A percentile compares a stretch with the other conserved stretches of the same genome.
phyloP scores from a whole-genome alignment of 1,284 basidiomycete species.

The Leccinum fuscescens region DNA sequence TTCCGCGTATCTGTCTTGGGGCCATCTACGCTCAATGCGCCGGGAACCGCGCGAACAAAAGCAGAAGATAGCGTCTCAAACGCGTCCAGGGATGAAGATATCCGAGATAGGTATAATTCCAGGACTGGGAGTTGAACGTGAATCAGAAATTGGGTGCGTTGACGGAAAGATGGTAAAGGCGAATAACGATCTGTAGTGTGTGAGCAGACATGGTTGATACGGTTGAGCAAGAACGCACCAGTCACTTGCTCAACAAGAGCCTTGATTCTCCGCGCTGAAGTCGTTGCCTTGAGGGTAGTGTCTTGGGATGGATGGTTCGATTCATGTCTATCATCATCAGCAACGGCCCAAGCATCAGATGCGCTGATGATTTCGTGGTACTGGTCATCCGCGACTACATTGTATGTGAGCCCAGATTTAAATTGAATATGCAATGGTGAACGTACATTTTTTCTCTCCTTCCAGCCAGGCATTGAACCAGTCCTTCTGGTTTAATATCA shows the following conservation, averaged over 20 bases:
- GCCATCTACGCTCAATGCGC: slow-evolving; percentile 65
- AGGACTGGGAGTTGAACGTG: slow-evolving; percentile 85
- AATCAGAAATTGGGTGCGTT: slow-evolving; percentile 82
- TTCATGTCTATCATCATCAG: slow-evolving; percentile 62
- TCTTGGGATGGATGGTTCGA: slow-evolving; percentile 30
- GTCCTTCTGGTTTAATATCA: slow-evolving; percentile 77
- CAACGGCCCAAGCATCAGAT: slow-evolving; percentile 86
- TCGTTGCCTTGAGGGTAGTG: slow-evolving; percentile 60
- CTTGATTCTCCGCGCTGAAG: slow-evolving; percentile 78
- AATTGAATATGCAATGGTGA: not conserved
- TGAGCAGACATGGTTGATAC: slow-evolving; percentile 1
- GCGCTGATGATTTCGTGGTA: slow-evolving; percentile 82
- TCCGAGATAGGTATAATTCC: slow-evolving; percentile 72
- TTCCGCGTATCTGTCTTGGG: slow-evolving; percentile 56
- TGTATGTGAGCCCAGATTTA: slow-evolving; percentile 2
- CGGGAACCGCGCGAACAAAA: slow-evolving; percentile 88
- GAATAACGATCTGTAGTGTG: slow-evolving; percentile 75
- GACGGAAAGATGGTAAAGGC: slow-evolving; percentile 74
- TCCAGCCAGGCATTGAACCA: slow-evolving; percentile 93
- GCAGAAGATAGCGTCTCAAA: slow-evolving; percentile 89
- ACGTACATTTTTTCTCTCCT: slow-evolving; percentile 83
- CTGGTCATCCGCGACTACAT: slow-evolving; percentile 71
- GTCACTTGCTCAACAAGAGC: slow-evolving; percentile 88
- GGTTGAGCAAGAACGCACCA: slow-evolving; percentile 44
- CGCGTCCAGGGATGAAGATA: slow-evolving; percentile 85